Conservation (phyloP, 164 flowering plant genomes). For the Annona cherimola region DNA sequence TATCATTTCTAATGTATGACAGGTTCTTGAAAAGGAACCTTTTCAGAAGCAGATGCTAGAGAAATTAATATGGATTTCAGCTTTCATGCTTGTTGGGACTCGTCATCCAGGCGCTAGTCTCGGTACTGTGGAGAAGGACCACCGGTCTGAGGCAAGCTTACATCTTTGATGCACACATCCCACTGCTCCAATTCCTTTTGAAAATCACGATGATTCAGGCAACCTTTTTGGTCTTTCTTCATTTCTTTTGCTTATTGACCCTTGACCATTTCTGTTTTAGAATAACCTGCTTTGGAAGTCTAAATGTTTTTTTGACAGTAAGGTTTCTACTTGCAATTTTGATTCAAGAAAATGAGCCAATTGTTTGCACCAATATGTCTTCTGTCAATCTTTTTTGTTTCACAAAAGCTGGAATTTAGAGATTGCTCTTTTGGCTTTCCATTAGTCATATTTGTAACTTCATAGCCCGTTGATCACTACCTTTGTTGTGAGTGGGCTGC, state of each 20-base stretch:
- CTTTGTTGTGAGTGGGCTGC: no score
- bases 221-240: neutral
- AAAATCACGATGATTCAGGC: neutral
- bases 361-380: neutral
- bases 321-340: neutral
- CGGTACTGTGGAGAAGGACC: conserved; percentile 83
- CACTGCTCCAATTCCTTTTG: neutral
- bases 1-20: neutral
- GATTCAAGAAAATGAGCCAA: neutral
- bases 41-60: conserved; percentile 96
- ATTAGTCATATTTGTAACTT: no score
- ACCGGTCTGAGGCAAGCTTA: conserved; percentile 60
- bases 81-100: conserved; percentile 98
- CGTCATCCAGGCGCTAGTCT: conserved; percentile 95
- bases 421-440: no score
- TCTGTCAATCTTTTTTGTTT: neutral
- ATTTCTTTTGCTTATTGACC: neutral
- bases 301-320: neutral
- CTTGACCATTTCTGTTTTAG: neutral
- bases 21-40: conserved; percentile 89
- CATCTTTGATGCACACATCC: neutral
- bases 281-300: neutral
- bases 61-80: conserved; percentile 92
- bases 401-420: no score
- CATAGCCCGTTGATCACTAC: no score